These are phyloP conservation scores for Trichophyton mentagrophytes DNA, from an alignment of 2,329 filamentous ascomycete species.

Conservation along the genomic window DNA sequence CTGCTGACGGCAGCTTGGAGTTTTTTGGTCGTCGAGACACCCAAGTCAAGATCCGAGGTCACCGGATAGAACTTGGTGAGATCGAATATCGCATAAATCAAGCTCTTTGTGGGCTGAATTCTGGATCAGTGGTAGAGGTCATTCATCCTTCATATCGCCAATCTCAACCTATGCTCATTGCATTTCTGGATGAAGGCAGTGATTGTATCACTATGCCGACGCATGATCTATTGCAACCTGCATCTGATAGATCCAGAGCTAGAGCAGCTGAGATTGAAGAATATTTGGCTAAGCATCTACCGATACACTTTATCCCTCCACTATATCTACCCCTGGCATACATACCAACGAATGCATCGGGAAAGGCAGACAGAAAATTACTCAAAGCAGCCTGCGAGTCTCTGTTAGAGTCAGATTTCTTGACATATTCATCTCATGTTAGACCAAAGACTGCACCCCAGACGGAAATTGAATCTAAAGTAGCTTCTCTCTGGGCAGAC, in stretches of 20 bases:
- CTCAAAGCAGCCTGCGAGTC: neutral
- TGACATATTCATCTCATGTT: neutral
- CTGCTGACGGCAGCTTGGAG: slow-evolving; percentile 10
- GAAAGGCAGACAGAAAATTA: slow-evolving; percentile 28
- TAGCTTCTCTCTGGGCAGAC: slow-evolving; percentile 34
- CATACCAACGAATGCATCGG: slow-evolving; percentile 18
- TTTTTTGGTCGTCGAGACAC: slow-evolving; percentile 18
- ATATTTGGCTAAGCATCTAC: slow-evolving; percentile 12
- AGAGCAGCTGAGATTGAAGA: neutral
- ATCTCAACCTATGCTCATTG: neutral
- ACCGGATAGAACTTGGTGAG: slow-evolving; percentile 71
- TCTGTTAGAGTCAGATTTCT: neutral
- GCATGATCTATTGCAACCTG: slow-evolving; percentile 26
- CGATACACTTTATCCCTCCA: slow-evolving; percentile 26
- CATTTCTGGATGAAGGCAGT: neutral
- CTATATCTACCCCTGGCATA: slow-evolving; percentile 21
- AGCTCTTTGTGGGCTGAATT: neutral
- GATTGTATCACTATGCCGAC: neutral
- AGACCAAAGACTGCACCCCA: neutral
- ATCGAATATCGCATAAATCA: slow-evolving; percentile 45
- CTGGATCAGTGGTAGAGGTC: neutral
- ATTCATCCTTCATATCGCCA: neutral
- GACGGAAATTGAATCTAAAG: slow-evolving; percentile 6
- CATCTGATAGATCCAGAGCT: neutral
- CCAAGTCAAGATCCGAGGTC: slow-evolving; percentile 75